Base-by-base conservation (phyloP, 257 asterid species). In the Petunia axillaris region DNA sequence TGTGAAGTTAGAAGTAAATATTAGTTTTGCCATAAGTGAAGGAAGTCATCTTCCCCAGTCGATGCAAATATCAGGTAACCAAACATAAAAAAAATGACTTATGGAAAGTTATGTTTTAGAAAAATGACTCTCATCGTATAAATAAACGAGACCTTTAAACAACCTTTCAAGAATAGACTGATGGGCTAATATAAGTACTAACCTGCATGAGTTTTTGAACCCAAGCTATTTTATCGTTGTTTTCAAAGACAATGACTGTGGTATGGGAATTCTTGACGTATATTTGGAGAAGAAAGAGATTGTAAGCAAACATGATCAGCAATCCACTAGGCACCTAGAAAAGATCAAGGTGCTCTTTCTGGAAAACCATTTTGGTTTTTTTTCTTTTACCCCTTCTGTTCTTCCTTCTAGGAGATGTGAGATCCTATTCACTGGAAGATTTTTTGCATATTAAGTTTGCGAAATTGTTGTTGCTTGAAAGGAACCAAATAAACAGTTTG, bases 201-300 rank as follows among this genome's bases (percentile, higher is more conserved):
- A 73, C 78, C 14, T 73, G 62, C 78, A 73, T 73, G 35, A 73
- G 1, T 50, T 73, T 82, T 77, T 15, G 55, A 41, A 82, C 62
- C 85, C 85, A 82, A 55, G 85, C 79, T 36, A 16, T 59, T 55
- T 79, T 64, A 43, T 64, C 74, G 64, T 79, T 39, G 62, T 79
- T 79, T 64, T 79, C 76, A 46, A 63, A 79, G 39, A 63, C 76
- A 41, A 79, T 37, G 38, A 79, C 64, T 0, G 81, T 79, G 50
- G 81, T 63, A 36, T 64, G 50, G 15, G 64, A 64, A 68, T 63
- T 48, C 5, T 64, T 48, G 25, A 44, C 8, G 62, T 55, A 80
- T 80, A 79, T 80, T 4, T 80, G 79, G 52, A 80, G 74, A 80
- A 68, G 74, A 52, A 71, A 70, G 38, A 71, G 36, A 70, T 80